Conservation (phyloP, 2,329 filamentous ascomycete species). For the Curvularia verruculosa region DNA sequence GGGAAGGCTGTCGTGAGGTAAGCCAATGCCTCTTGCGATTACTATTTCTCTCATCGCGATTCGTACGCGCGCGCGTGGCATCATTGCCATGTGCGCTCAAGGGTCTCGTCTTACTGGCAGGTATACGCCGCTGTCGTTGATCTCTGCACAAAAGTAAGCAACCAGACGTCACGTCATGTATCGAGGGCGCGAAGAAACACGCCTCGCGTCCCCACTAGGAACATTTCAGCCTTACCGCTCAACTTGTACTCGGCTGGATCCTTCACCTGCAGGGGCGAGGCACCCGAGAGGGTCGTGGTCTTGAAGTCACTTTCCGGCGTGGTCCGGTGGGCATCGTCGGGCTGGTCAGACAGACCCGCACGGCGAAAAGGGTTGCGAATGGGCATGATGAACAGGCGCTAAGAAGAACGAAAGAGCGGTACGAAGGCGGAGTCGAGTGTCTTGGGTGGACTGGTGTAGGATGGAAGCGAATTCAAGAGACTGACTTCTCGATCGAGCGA, state of each 20-base stretch:
- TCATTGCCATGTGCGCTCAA: not conserved
- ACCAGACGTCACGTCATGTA: slow-evolving; percentile 19
- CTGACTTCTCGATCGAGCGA: slow-evolving; percentile 12
- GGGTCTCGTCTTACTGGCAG: slow-evolving; percentile 70
- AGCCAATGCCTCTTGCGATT: slow-evolving; percentile 12
- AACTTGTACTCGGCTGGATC: slow-evolving; percentile 59
- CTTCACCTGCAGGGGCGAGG: slow-evolving; percentile 53
- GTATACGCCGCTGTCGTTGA: slow-evolving; percentile 94
- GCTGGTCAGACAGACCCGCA: slow-evolving; percentile 40
- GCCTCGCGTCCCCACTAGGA: slow-evolving; percentile 12
- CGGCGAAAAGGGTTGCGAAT: slow-evolving; percentile 52
- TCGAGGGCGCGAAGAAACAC: slow-evolving; percentile 6
- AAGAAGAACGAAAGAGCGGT: slow-evolving; percentile 22
- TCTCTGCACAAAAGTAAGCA: slow-evolving; percentile 65
- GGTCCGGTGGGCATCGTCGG: slow-evolving; percentile 42
- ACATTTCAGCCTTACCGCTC: slow-evolving; percentile 52
- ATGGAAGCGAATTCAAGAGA: slow-evolving; percentile 20
- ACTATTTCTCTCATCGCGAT: slow-evolving; percentile 3
- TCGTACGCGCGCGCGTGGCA: not conserved
- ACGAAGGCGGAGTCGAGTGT: slow-evolving; percentile 26
- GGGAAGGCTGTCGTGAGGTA: slow-evolving; percentile 66
- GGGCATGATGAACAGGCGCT: slow-evolving; percentile 41
- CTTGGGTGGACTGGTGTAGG: slow-evolving; percentile 23
- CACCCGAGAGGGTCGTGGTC: slow-evolving; percentile 42
- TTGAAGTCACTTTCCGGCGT: slow-evolving; percentile 43